Base-by-base conservation (phyloP, 306 rosid genomes). In the Vigna trinervia region DNA sequence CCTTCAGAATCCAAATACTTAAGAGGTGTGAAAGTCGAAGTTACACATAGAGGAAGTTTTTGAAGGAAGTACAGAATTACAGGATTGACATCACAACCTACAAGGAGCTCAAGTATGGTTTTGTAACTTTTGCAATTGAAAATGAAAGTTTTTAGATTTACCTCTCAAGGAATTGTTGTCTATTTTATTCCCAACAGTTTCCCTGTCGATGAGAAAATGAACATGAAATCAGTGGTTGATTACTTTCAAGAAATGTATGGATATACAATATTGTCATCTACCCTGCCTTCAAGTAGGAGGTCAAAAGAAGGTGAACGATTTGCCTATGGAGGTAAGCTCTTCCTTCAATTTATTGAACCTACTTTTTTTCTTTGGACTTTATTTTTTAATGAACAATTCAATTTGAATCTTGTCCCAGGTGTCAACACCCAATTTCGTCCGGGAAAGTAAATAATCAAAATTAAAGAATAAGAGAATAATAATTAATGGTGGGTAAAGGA, bases 241-340 rank as follows among this genome's bases (percentile, higher is more conserved):
- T 84, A 84, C 60, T 84, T 84, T 74, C 87, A 78, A 67, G 87
- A 84, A 63, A 51, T 84, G 83, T 84, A 84, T 67, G 87, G 87
- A 52, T 84, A 84, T 46, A 84, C 80, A 39, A 84, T 84, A 80
- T 67, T 50, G 85, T 45, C 87, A 84, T 77, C 80, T 84, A 41
- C 87, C 87, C 13, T 84, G 87, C 73, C 85, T 84, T 64, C 87
- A 84, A 84, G 87, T 84, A 45, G 87, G 87, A 74, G 80, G 83
- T 57, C 80, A 80, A 68, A 80, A 77, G 83, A 84, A 84, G 71
- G 80, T 81, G 51, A 84, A 84, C 82, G 80, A 84, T 77, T 81
- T 84, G 80, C 87, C 87, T 6, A 66, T 84, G 87, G 87, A 84
- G 85, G 87, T 84, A 78, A 67, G 62, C 41, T 60, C 68, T 60